Conservation (phyloP, 2,329 filamentous ascomycete species). For the Fusarium sp. region DNA sequence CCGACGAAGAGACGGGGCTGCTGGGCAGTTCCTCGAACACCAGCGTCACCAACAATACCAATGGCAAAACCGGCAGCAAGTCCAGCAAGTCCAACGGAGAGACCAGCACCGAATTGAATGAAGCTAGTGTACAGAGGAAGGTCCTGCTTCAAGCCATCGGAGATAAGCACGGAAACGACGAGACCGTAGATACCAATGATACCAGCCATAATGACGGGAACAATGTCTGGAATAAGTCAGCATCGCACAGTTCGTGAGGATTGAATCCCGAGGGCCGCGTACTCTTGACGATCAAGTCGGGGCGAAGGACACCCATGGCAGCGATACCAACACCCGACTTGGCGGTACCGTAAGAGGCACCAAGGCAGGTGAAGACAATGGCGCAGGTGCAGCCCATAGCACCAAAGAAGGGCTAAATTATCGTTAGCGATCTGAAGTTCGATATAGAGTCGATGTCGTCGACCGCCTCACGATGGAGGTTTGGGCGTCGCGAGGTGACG, state of each 20-base stretch:
- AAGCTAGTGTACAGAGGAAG: conserved; percentile 82
- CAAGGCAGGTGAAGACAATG: conserved; percentile 96
- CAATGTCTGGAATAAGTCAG: conserved; percentile 76
- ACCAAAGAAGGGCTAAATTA: conserved; percentile 84
- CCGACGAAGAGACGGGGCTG: conserved; percentile 90
- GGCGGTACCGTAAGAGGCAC: conserved; percentile 97
- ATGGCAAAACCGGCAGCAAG: conserved; percentile 87
- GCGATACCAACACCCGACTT: conserved; percentile 99
- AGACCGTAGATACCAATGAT: conserved; percentile 99
- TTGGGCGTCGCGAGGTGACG: conserved; percentile 40
- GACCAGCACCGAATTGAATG: conserved; percentile 86
- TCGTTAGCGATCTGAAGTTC: conserved; percentile 46
- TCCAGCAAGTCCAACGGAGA: conserved; percentile 83
- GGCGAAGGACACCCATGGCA: conserved; percentile 96
- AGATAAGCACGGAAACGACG: conserved; percentile 88
- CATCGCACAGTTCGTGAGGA: not conserved
- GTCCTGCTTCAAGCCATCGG: conserved; percentile 77
- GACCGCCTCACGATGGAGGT: conserved; percentile 31
- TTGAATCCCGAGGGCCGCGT: conserved; percentile 52
- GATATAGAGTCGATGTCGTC: conserved; percentile 24
- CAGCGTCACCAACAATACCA: conserved; percentile 87
- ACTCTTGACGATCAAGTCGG: conserved; percentile 99
- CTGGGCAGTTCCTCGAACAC: conserved; percentile 86
- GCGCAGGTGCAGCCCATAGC: conserved; percentile 97
- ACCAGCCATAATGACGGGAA: conserved; percentile 99